These are phyloP conservation scores for Moricandia arvensis DNA, from an alignment of 345 rosid species.

Conservation along the genomic window DNA sequence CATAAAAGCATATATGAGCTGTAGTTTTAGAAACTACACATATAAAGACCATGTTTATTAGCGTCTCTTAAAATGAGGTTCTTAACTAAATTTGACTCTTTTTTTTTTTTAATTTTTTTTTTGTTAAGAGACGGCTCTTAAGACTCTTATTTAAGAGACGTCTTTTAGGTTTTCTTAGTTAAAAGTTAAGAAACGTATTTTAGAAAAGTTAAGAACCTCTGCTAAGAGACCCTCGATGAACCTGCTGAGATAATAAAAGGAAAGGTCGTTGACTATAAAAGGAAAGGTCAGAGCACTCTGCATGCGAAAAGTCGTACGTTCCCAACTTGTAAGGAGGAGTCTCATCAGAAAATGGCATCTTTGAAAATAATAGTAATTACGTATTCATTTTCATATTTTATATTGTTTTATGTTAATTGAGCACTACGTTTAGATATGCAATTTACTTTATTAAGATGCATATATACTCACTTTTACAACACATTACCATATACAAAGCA, in stretches of 20 bases:
- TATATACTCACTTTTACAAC: conserved; percentile 29
- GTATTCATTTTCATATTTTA: background rate
- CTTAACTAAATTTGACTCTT: too few species aligned
- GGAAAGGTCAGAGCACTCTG: conserved; percentile 9
- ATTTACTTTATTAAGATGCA: conserved; percentile 37
- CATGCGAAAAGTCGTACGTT: conserved; percentile 10
- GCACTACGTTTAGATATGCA: conserved; percentile 33
- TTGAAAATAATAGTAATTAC: conserved; percentile 17
- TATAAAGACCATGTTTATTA: too few species aligned
- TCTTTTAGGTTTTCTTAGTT: too few species aligned
- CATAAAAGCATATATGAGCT: background rate
- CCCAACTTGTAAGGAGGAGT: conserved; percentile 25
- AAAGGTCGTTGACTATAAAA: conserved; percentile 23
- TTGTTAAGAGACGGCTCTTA: too few species aligned
- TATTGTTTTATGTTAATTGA: conserved; percentile 15
- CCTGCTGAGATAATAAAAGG: background rate
- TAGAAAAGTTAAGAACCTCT: too few species aligned
- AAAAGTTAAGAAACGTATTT: too few species aligned
- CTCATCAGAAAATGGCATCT: conserved; percentile 25
- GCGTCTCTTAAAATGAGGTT: too few species aligned
- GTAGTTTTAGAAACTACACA: background rate
- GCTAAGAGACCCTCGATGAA: too few species aligned
- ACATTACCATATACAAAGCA: conserved; percentile 3
- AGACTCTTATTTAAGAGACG: too few species aligned
- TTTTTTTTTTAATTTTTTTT: too few species aligned